Base-by-base conservation (phyloP, 116 monocot genomes). In the Thalassia testudinum region DNA sequence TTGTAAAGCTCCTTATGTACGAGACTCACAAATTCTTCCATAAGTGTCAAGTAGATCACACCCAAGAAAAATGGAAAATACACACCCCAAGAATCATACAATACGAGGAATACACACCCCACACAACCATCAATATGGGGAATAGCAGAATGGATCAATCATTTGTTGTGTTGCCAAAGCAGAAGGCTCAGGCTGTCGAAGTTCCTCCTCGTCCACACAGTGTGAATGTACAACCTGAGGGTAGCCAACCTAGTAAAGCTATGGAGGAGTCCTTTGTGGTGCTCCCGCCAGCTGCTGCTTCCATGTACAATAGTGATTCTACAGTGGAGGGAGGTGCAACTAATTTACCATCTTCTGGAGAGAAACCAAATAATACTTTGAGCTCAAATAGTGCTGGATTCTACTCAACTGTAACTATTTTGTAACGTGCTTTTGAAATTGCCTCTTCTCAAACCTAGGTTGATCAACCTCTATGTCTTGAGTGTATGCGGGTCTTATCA, bases 201-300 rank as follows among this genome's bases (percentile, higher is more conserved):
- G 27, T 80, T 43, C 89, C 82, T 53, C 75, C 89, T 15, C 78
- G 75, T 16, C 82, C 76, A 51, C 66, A 63, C 14, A 72, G 62
- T 50, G 63, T 55, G 6, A 23, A 62, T 15, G 34, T 38, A 12
- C 77, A 70, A 11, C 8, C 47, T 2, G 78, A 70, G n/a, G 57
- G 53, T 44, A 62, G 19, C 58, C 72, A 66, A 17, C 34, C 68
- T 18, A 53, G 69, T 30, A 88, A 72, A 64, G 72, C 66, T 26
- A 86, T 99, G 54, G 99, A 99, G 65, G 99, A 86, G 27, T 90
- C 99, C 10, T 99, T 75, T 66, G 75, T 99, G 13, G 80, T 99
- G 52, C 57, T 99, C 34, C 90, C 99, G 15, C 90, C 70, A 63
- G 67, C 89, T 50, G 79, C 80, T 27, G 89, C 90, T 27, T 99